Percentiles rank a stretch among this genome's conserved stretches.
Evolutionary conservation across 2,329 filamentous ascomycete species (phyloP).

Genomic region (Penicillium sp.): DNA sequence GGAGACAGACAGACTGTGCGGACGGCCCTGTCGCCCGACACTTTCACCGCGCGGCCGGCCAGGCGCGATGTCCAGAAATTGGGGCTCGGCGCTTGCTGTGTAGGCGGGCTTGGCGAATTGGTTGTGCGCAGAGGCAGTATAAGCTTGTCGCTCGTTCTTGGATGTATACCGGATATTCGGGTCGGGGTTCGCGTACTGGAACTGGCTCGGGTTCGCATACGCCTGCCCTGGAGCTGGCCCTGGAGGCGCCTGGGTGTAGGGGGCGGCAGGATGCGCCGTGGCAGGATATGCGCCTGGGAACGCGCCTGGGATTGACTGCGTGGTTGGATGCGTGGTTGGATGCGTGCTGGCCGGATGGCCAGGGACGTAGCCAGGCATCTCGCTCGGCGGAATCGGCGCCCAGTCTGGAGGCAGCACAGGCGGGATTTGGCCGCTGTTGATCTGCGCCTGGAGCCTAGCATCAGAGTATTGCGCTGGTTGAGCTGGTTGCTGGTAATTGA

Average conservation of each 20-base stretch:
- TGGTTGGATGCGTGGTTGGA: slow-evolving; percentile 11
- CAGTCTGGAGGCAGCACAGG: slow-evolving; percentile 26
- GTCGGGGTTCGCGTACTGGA: slow-evolving; percentile 39
- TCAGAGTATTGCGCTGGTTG: slow-evolving; percentile 17
- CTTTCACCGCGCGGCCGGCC: slow-evolving; percentile 17
- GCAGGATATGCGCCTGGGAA: slow-evolving; percentile 14
- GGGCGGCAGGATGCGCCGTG: not conserved
- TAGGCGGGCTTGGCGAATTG: slow-evolving; percentile 26
- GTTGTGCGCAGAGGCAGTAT: slow-evolving; percentile 23
- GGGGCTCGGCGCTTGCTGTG: slow-evolving; percentile 23
- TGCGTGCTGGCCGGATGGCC: slow-evolving; percentile 34
- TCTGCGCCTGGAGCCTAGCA: slow-evolving; percentile 14
- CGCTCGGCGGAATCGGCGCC: slow-evolving; percentile 37
- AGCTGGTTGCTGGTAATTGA: slow-evolving; percentile 29
- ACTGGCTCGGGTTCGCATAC: slow-evolving; percentile 31
- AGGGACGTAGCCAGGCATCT: slow-evolving; percentile 40
- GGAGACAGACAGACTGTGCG: slow-evolving; percentile 34
- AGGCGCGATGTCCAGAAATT: slow-evolving; percentile 31
- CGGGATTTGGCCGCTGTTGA: slow-evolving; percentile 14
- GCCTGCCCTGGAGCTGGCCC: slow-evolving; percentile 8
- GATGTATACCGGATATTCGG: slow-evolving; percentile 34
- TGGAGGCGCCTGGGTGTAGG: slow-evolving; percentile 7
- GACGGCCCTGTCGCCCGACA: slow-evolving; percentile 14
- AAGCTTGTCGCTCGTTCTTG: slow-evolving; percentile 17
- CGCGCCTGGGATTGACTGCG: slow-evolving; percentile 13